Evolutionary conservation across 208 protist species (phyloP).

Genomic region (Crithidia thermophila): DNA sequence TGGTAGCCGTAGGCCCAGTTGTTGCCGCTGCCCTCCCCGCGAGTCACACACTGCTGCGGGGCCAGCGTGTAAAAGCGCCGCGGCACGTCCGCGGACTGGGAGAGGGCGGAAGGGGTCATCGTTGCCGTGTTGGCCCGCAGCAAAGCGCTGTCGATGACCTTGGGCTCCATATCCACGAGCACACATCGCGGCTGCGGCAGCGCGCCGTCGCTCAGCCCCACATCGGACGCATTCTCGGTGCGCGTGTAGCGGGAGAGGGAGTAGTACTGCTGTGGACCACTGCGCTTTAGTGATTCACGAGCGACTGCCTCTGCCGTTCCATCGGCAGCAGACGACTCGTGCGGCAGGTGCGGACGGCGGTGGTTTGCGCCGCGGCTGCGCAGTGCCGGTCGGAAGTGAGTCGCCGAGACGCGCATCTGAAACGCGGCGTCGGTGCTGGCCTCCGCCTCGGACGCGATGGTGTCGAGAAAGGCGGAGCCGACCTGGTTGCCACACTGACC

Average conservation of each 20-base stretch:
- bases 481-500: slow-evolving; percentile 95
- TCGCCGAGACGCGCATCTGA: slow-evolving; percentile 53
- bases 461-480: slow-evolving; percentile 72
- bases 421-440: slow-evolving; percentile 50
- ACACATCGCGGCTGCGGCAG: slow-evolving; percentile 77
- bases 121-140: slow-evolving; percentile 19
- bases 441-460: slow-evolving; percentile 55
- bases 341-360: not conserved
- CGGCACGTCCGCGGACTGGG: not conserved
- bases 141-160: slow-evolving; percentile 64
- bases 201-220: not conserved
- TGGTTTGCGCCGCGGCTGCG: slow-evolving; percentile 5
- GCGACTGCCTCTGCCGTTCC: not conserved
- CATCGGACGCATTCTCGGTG: not conserved
- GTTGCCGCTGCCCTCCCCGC: slow-evolving; percentile 82
- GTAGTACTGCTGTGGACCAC: slow-evolving; percentile 21
- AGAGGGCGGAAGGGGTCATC: not conserved
- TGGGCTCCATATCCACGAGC: slow-evolving; percentile 92
- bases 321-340: too few relatives aligned
- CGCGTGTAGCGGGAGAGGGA: slow-evolving; percentile 25
- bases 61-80: slow-evolving; percentile 44
- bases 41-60: slow-evolving; percentile 70
- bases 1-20: slow-evolving; percentile 93
- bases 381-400: slow-evolving; percentile 59
- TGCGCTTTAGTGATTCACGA: not conserved